Percentiles rank a stretch among this genome's conserved stretches.
Conservation (phyloP, 192 early-diverging fungal genomes). For the Gonapodya prolifera region DNA sequence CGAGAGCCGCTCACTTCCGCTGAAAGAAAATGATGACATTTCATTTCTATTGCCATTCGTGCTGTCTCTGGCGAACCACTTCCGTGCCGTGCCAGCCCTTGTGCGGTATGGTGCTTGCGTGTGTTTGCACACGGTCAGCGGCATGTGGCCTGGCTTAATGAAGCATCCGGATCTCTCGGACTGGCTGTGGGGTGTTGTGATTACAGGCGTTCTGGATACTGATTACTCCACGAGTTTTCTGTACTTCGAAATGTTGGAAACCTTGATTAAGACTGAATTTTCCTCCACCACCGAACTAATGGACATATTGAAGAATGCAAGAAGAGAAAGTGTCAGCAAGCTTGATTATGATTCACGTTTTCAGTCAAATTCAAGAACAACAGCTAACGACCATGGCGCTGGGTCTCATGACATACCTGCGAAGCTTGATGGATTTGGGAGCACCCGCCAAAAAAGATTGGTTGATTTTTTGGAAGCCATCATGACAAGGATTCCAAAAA, state of each 20-base stretch:
- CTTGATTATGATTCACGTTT: not conserved
- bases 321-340: not conserved
- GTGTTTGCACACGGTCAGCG: constrained; percentile 26
- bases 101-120: constrained; percentile 36
- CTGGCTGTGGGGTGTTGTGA: constrained; percentile 22
- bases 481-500: not conserved
- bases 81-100: constrained; percentile 32
- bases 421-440: not conserved
- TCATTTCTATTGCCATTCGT: constrained; percentile 26
- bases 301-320: constrained; percentile 6
- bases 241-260: constrained; percentile 30
- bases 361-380: not conserved
- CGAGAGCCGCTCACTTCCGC: not conserved
- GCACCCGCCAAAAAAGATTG: not conserved
- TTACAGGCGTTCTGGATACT: constrained; percentile 36
- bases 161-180: constrained; percentile 9
- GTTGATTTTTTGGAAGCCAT: not conserved
- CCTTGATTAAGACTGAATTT: not conserved
- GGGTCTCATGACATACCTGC: no score
- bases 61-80: constrained; percentile 31
- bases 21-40: constrained; percentile 2
- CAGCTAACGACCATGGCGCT: not conserved
- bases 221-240: constrained; percentile 33
- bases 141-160: constrained; percentile 24
- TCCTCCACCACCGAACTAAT: not conserved